Evolutionary conservation across 129 eudicot genomes (phyloP).

Genomic region (Chrysanthemum makinoi): DNA sequence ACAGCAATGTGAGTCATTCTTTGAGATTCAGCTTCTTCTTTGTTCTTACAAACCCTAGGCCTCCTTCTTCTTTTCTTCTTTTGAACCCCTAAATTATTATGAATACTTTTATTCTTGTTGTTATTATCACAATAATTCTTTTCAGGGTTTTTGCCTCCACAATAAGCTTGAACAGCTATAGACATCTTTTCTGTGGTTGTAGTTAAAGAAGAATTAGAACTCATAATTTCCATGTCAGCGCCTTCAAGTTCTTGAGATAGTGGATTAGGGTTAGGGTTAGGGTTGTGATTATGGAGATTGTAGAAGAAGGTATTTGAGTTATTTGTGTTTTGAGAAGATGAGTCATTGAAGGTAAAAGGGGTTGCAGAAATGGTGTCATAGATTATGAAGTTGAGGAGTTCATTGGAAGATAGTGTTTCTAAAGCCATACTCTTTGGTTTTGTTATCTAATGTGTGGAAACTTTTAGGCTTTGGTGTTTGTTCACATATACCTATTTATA

Average conservation of each 20-base stretch:
- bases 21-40: slow-evolving; percentile 94
- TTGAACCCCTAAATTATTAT: slow-evolving; percentile 42
- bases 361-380: slow-evolving; percentile 66
- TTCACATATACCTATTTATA: slow-evolving; percentile 21
- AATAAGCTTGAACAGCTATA: slow-evolving; percentile 32
- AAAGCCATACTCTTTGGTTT: slow-evolving; percentile 51
- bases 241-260: slow-evolving; percentile 18
- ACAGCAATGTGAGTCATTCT: slow-evolving; percentile 98
- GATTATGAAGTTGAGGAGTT: slow-evolving; percentile 74
- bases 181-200: slow-evolving; percentile 28
- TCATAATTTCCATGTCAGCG: slow-evolving; percentile 34
- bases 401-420: slow-evolving; percentile 79
- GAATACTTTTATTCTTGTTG: not conserved
- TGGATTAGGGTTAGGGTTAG: slow-evolving; percentile 25
- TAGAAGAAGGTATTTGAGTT: slow-evolving; percentile 22
- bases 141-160: slow-evolving; percentile 14
- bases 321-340: slow-evolving; percentile 31
- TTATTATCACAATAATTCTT: slow-evolving; percentile 1
- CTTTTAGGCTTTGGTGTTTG: slow-evolving; percentile 40
- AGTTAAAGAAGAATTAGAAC: slow-evolving; percentile 29
- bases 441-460: slow-evolving; percentile 43
- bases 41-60: slow-evolving; percentile 78
- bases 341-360: slow-evolving; percentile 49
- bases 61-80: slow-evolving; percentile 80
- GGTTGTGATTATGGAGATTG: slow-evolving; percentile 27